These are phyloP conservation scores for Annona cherimola DNA, from an alignment of 164 flowering plant species.

Conservation along the genomic window DNA sequence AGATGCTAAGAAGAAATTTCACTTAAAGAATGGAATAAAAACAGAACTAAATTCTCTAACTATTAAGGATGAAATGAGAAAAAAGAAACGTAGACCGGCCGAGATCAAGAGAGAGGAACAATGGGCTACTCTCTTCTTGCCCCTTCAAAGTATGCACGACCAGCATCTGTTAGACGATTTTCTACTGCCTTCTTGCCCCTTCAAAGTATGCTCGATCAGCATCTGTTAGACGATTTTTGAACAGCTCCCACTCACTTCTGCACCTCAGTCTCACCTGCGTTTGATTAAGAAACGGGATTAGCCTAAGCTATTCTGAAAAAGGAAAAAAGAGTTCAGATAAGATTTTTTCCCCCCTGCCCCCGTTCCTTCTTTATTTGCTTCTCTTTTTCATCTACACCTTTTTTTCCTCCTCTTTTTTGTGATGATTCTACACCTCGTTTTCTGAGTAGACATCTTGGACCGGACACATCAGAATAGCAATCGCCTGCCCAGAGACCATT, in stretches of 20 bases:
- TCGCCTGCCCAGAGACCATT: too few relatives aligned
- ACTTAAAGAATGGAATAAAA: constrained; percentile 12
- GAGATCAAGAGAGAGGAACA: not conserved
- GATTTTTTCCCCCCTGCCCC: too few relatives aligned
- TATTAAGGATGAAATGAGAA: not conserved
- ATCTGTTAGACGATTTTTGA: constrained; percentile 54
- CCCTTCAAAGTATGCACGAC: not conserved
- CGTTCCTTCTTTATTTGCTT: too few relatives aligned
- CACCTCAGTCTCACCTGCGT: constrained; percentile 80
- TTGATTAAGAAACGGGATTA: not conserved
- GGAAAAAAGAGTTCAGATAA: not conserved
- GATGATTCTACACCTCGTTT: too few relatives aligned
- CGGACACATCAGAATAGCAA: too few relatives aligned
- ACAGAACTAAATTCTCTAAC: not conserved
- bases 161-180: too few relatives aligned
- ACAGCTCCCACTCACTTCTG: constrained; percentile 71
- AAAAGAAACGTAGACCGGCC: not conserved
- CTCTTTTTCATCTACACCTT: too few relatives aligned
- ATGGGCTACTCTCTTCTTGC: not conserved
- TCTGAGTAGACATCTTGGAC: too few relatives aligned
- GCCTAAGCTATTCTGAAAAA: not conserved
- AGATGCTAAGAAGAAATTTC: constrained; percentile 16
- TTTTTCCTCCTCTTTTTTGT: too few relatives aligned
- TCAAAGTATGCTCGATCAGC: constrained; percentile 62
- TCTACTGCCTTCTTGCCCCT: constrained; percentile 27